Base-by-base conservation (phyloP, 768 basidiomycete species). In the Mycena kentingensis region DNA sequence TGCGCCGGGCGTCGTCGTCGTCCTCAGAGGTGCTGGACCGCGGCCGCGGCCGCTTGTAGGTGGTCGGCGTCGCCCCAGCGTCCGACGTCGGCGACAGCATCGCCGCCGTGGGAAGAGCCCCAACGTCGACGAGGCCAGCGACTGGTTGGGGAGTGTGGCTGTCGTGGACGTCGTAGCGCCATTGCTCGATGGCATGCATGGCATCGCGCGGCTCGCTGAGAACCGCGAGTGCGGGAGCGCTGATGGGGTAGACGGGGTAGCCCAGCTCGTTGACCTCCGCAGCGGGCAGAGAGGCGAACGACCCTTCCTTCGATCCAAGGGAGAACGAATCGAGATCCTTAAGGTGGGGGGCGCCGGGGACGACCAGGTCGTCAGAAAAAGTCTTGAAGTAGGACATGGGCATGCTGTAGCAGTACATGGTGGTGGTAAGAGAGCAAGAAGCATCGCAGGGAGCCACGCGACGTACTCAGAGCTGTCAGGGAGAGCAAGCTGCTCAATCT, bases 241-340 rank as follows among this genome's bases (percentile, higher is more conserved):
- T 67, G 43, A 71, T 66, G 45, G 65, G 64, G 39, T 67, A 58
- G 48, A 77, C 61, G 46, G 69, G 69, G 32, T 69, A 63, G 18
- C 69, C 70, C 39, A 52, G 61, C 54, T 77, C 70, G 58, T 73
- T 69, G 41, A 67, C 65, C 32, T 63, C 67, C 35, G 69, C 69
- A 29, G 66, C 64, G 49, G 75, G 65, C 34, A 74, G 62, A 46
- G 73, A 77, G 56, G 79, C 78, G 65, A 81, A 82, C 55, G 78
- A 79, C 38, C 81, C 81, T 51, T 68, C 65, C 15, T 72, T 75
- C 8, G 78, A 80, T 27, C 81, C 81, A 41, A 82, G 81, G n/a
- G 80, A 81, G 70, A 84, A 84, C 48, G 79, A 77, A 54, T 83
- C 81, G 27, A 76, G 63, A 61, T 84, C 82, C 65, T 78, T 82